Evolutionary conservation across 106 monocot genomes (phyloP), one percentile per base, ranked within the genome.

Genomic region (Dendrobium chrysotoxum): DNA sequence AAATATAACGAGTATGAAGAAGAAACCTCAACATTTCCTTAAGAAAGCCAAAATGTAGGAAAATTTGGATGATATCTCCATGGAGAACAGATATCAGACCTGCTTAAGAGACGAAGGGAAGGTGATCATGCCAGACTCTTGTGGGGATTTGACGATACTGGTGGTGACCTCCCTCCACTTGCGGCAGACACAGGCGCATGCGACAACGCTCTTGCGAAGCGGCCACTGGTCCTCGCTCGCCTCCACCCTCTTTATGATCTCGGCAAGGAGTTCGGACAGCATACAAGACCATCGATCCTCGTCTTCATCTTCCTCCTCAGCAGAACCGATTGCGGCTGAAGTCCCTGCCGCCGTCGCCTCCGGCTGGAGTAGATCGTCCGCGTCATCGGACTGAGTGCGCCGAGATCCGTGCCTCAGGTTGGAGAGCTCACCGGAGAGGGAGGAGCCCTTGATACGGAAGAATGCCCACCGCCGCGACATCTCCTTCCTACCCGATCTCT

Each of bases 21-120:
- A 0, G 64, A 50, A 26, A 21, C 10, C n/a, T 65, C 64, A 7
- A 1, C 25, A 26, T 26, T 10, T 65, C 64, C n/a, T 4, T 7
- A 25, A 7, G 10, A 65, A 65, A 23, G 6, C 21, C 64, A 26
- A 65, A 26, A 65, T 23, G 5, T 25, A 21, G 64, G 4, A 4
- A 65, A 26, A 65, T 8, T 26, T 23, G 26, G 26, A 65, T 21
- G 12, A 65, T 5, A 25, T 25, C 5, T 23, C 10, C 35, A 35
- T 35, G 41, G 35, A 45, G 28, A 55, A 64, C 12, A 4, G 3
- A 16, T 28, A 71, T 23, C 31, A 5, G 4, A 91, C 96, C 94
- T 90, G 88, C 75, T 94, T 94, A 66, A 97, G 94, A 15, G 94
- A 97, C 35, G 89, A 90, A 53, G 94, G 94, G 81, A 97, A 94